A percentile compares a stretch with the other conserved stretches of the same genome.
Conservation (phyloP, 306 rosid species). For the Oemleria cerasiformis region DNA sequence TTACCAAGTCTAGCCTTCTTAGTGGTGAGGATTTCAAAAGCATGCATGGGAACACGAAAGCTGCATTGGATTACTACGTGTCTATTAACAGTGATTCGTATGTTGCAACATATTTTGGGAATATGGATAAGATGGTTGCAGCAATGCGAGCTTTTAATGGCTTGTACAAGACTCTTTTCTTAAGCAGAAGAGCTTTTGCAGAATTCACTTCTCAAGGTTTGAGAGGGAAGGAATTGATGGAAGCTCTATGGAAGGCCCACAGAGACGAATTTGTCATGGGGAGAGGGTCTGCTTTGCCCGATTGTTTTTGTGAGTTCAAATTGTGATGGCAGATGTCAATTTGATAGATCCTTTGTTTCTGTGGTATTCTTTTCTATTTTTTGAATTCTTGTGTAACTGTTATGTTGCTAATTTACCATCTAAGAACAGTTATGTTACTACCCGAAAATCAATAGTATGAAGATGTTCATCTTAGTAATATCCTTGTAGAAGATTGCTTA, state of each 20-base stretch:
- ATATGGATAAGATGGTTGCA: conserved; percentile 97
- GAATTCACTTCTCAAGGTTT: conserved; percentile 61
- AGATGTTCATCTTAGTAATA: too few species aligned
- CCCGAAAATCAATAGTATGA: neutral
- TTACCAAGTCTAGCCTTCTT: conserved; percentile 78
- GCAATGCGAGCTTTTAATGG: conserved; percentile 87
- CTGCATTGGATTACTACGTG: conserved; percentile 85
- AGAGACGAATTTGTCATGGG: conserved; percentile 71
- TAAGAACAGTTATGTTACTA: neutral
- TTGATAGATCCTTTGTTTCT: neutral
- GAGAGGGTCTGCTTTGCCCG: conserved; percentile 74
- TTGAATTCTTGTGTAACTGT: neutral
- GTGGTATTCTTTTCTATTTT: neutral
- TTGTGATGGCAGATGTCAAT: conserved; percentile 38
- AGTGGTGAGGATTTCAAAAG: conserved; percentile 68
- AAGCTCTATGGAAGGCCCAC: conserved; percentile 68
- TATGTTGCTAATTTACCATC: neutral
- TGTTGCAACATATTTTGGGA: conserved; percentile 83
- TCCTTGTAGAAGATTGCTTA: too few species aligned
- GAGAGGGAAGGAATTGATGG: conserved; percentile 49
- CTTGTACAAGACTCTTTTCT: conserved; percentile 64
- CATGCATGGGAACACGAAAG: conserved; percentile 98
- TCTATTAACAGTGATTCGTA: conserved; percentile 86
- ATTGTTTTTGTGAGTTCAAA: conserved; percentile 82
- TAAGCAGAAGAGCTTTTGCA: conserved; percentile 75